Conservation (phyloP, 1,284 basidiomycete genomes). For the Moesziomyces sp. region DNA sequence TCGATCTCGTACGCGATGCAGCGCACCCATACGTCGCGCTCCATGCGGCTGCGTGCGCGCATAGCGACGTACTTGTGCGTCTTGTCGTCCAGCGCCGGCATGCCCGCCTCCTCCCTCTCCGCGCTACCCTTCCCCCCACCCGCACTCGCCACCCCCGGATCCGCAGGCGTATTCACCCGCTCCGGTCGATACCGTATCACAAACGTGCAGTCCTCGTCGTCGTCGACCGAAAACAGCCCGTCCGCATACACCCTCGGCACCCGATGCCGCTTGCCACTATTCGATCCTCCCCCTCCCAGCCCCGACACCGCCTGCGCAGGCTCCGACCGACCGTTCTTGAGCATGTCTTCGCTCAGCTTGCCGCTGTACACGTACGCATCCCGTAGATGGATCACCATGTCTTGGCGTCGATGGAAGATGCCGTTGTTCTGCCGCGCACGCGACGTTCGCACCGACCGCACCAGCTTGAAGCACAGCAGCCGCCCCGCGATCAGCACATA, state of each 20-base stretch:
- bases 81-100: slow-evolving; percentile 75
- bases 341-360: slow-evolving; percentile 56
- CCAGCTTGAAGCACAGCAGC: slow-evolving; percentile 60
- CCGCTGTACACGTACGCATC: slow-evolving; percentile 66
- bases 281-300: slow-evolving; percentile 44
- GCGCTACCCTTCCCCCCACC: slow-evolving; percentile 12
- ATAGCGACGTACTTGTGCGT: slow-evolving; percentile 75
- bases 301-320: slow-evolving; percentile 46
- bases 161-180: slow-evolving; percentile 39
- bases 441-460: slow-evolving; percentile 55
- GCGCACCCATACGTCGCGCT: slow-evolving; percentile 88
- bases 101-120: slow-evolving; percentile 6
- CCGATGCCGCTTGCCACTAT: slow-evolving; percentile 44
- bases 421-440: slow-evolving; percentile 66
- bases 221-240: slow-evolving; percentile 59
- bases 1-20: slow-evolving; percentile 85
- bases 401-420: slow-evolving; percentile 62
- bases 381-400: slow-evolving; percentile 60
- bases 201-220: slow-evolving; percentile 67
- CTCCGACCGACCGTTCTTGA: slow-evolving; percentile 50
- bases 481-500: slow-evolving; percentile 63
- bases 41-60: slow-evolving; percentile 79
- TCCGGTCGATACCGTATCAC: slow-evolving; percentile 62
- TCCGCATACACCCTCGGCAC: slow-evolving; percentile 64
- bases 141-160: slow-evolving; percentile 27